Evolutionary conservation across 169 alveolate genomes (phyloP).

Genomic region (Plasmodium billcollinsi): DNA sequence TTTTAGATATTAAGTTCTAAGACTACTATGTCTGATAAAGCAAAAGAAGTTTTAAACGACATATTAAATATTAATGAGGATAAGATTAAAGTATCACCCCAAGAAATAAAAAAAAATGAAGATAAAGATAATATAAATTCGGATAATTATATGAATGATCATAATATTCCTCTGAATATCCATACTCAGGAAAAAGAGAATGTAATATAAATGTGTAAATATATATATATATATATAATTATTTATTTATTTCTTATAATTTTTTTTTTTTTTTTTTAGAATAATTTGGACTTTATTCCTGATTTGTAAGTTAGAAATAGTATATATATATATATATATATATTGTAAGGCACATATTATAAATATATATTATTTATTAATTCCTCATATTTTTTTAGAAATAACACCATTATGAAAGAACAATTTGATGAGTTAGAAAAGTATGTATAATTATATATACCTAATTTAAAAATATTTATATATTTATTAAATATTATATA

Average conservation of each 20-base stretch:
- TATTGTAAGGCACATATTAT: neutral
- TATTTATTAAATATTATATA: neutral
- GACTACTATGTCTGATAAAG: constrained; percentile 68
- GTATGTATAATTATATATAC: constrained; percentile 10
- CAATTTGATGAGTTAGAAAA: constrained; percentile 52
- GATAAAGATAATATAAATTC: constrained; percentile 1
- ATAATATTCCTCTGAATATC: neutral
- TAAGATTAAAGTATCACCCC: constrained; percentile 1
- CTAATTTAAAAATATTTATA: neutral
- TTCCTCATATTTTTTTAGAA: constrained; percentile 12
- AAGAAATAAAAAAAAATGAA: neutral
- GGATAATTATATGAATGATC: constrained; percentile 5
- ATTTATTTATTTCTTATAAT: neutral
- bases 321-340: neutral
- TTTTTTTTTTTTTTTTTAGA: constrained; percentile 16
- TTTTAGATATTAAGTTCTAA: constrained; percentile 50
- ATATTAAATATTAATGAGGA: constrained; percentile 33
- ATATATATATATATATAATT: constrained; percentile 7
- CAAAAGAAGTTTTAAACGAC: constrained; percentile 61
- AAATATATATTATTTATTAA: neutral
- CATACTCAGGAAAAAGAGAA: constrained; percentile 1
- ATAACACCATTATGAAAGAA: constrained; percentile 27
- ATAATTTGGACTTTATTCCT: neutral
- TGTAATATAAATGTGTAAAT: constrained; percentile 23
- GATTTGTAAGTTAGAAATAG: constrained; percentile 41